These are phyloP conservation scores for Microdochium trichocladiopsis DNA, from an alignment of 2,329 filamentous ascomycete genomes.

Conservation along the genomic window DNA sequence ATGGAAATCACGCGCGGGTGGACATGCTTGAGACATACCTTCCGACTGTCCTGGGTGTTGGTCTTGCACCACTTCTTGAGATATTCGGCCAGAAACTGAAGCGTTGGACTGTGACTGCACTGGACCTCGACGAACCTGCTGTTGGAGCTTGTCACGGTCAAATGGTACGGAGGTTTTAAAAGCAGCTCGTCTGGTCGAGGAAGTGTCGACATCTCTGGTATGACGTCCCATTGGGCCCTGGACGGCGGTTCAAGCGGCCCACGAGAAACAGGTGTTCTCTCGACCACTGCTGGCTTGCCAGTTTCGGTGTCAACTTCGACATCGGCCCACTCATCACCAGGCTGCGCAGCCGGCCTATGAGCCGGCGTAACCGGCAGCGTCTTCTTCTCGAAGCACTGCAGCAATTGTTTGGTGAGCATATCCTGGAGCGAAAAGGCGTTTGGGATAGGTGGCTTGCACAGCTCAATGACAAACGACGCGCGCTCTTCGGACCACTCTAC, in stretches of 20 bases:
- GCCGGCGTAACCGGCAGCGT: neutral
- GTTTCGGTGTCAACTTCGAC: slow-evolving; percentile 24
- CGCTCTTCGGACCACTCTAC: slow-evolving; percentile 29
- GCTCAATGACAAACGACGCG: slow-evolving; percentile 27
- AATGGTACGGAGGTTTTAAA: slow-evolving; percentile 37
- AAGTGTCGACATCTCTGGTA: slow-evolving; percentile 33
- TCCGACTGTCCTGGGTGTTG: slow-evolving; percentile 29
- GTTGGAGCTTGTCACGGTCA: slow-evolving; percentile 27
- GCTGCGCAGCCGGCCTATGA: slow-evolving; percentile 1
- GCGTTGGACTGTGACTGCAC: slow-evolving; percentile 37
- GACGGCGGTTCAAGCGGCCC: neutral
- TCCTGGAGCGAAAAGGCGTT: slow-evolving; percentile 24
- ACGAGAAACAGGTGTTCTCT: neutral
- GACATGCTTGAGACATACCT: slow-evolving; percentile 15
- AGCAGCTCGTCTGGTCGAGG: slow-evolving; percentile 41
- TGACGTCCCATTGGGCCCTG: slow-evolving; percentile 14
- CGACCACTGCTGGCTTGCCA: slow-evolving; percentile 11
- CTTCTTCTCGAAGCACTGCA: slow-evolving; percentile 25
- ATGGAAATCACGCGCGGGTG: no score
- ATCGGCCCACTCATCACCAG: slow-evolving; percentile 36
- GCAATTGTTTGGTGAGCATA: slow-evolving; percentile 25
- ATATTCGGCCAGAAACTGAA: slow-evolving; percentile 37
- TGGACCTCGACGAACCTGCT: slow-evolving; percentile 30
- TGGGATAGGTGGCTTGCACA: slow-evolving; percentile 24
- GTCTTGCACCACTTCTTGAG: slow-evolving; percentile 37